Evolutionary conservation across 305 asterid species (phyloP).

Genomic region (Solanum hybrid): DNA sequence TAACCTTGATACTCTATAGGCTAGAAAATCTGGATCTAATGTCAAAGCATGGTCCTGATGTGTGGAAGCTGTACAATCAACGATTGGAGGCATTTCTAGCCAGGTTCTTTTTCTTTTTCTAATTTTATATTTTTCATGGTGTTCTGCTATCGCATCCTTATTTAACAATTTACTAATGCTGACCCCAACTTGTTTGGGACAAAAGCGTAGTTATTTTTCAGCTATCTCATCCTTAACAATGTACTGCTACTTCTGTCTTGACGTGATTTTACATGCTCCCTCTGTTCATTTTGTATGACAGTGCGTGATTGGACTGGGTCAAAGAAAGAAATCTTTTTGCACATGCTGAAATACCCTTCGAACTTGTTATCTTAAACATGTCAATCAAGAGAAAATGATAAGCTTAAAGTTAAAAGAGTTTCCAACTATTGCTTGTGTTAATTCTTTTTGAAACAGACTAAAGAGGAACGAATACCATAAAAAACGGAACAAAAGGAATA

Average conservation of each 20-base stretch:
- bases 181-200: neutral
- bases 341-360: neutral
- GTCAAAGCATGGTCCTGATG: constrained; percentile 89
- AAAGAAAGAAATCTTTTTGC: neutral
- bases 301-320: neutral
- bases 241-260: neutral
- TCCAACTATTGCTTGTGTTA: neutral
- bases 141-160: neutral
- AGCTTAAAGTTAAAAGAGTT: neutral
- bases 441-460: neutral
- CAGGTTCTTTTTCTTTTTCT: constrained; percentile 35
- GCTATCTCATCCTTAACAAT: neutral
- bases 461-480: neutral
- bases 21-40: constrained; percentile 88
- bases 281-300: neutral
- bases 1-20: constrained; percentile 29
- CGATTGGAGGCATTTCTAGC: constrained; percentile 69
- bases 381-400: neutral
- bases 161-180: neutral
- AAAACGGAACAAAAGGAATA: neutral
- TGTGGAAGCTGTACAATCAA: constrained; percentile 80
- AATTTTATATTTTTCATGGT: neutral
- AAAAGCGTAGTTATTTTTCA: neutral
- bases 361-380: neutral
- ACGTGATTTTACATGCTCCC: neutral